Percentiles rank a stretch among this genome's conserved stretches.
phyloP scores from a whole-genome alignment of 208 protist genomes.

The Trypanosoma theileri region DNA sequence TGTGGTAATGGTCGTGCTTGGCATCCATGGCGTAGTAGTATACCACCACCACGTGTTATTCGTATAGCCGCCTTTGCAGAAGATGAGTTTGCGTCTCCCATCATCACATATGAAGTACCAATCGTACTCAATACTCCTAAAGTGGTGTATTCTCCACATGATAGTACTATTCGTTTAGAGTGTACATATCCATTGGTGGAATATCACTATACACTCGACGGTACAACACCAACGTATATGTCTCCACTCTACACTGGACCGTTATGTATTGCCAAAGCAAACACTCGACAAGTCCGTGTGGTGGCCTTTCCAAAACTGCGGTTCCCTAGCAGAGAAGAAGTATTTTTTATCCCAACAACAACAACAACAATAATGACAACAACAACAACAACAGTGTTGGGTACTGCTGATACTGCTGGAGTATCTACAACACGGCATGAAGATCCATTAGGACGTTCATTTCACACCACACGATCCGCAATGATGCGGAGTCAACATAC shows the following conservation, averaged over 20 bases:
- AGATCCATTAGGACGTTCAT: not conserved
- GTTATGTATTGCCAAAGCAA: constrained; percentile 13
- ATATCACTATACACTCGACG: constrained; percentile 54
- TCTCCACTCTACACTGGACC: constrained; percentile 24
- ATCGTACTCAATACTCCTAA: constrained; percentile 33
- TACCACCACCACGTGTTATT: constrained; percentile 24
- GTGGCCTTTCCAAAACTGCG: constrained; percentile 36
- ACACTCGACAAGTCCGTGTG: constrained; percentile 24
- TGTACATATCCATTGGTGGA: constrained; percentile 26
- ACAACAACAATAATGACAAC: not conserved
- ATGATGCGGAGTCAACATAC: constrained; percentile 16
- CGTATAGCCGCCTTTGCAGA: constrained; percentile 22
- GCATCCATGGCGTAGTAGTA: constrained; percentile 13
- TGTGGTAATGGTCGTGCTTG: too few relatives aligned
- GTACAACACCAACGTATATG: constrained; percentile 28
- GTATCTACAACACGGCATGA: not conserved
- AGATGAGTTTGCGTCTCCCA: constrained; percentile 20
- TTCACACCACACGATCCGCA: constrained; percentile 14
- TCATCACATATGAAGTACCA: constrained; percentile 27
- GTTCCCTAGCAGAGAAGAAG: constrained; percentile 38
- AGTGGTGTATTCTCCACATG: constrained; percentile 25
- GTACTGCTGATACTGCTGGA: not conserved
- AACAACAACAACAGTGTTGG: not conserved
- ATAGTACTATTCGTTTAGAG: constrained; percentile 25
- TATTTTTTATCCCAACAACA: constrained; percentile 24